Evolutionary conservation across 2,329 filamentous ascomycete genomes (phyloP), one percentile per base, ranked within the genome.

Genomic region (Ceratocystis variospora): DNA sequence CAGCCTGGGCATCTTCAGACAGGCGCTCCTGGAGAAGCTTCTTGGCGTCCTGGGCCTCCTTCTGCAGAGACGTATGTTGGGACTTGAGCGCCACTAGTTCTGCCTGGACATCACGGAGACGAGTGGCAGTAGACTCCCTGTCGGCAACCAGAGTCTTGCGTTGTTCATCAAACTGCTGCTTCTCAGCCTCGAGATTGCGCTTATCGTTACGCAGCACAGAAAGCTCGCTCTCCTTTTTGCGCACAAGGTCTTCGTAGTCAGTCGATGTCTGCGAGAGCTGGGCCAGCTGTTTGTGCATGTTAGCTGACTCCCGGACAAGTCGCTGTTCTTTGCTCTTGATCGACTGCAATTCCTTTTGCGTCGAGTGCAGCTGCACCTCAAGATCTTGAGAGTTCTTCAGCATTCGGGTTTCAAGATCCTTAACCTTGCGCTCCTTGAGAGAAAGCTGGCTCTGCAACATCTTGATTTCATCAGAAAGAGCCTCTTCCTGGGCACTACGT

Each of bases 151-250:
- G 79, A 0, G 79, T 79, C 68, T 82, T 84, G 73, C 87, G 91
- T 73, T 96, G 90, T 2, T 88, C 83, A 70, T 96, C 90, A 45
- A 96, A 85, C 15, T 80, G 81, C 69, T 85, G 86, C 37, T 87
- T 88, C 71, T 96, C 92, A 63, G 86, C 84, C 73, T 96, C 89
- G 70, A 88, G 87, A 69, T 87, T 90, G 73, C 88, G 89, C 69
- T 92, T 84, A 73, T 99, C 94, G 10, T 86, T 85, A 71, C 91
- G 90, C 44, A 97, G 81, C 59, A 97, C 81, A 0, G 87, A 83
- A 22, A 99, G 79, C 73, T 99, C 95, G 74, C 92, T 96, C 73
- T 99, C 94, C 74, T 97, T 99, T 68, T 89, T 87, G 28, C 91
- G 84, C 28, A 99, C 88, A 55, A 97, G 83, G 71, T 97, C 93